Evolutionary conservation across 2,329 filamentous ascomycete genomes (phyloP), one percentile per base, ranked within the genome.

Genomic region (Coniella lustricola): DNA sequence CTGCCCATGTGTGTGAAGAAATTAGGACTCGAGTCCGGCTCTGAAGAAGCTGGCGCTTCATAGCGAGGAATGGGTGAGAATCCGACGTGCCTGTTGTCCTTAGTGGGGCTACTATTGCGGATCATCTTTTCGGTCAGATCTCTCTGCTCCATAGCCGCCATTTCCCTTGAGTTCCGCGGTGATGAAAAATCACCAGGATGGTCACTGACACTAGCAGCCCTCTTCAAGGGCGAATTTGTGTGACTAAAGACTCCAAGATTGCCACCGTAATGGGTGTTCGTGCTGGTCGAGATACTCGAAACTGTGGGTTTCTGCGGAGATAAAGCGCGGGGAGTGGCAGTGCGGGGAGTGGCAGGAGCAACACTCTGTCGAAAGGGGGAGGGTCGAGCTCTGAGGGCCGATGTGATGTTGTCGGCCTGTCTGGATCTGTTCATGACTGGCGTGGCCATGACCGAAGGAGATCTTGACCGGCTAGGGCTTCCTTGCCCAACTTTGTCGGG

Each of bases 241-340:
- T 95, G 88, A 5, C 77, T 84, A 64, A 83, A 90, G 1, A 94
- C 76, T 13, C 90, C 90, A 43, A 95, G 71, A 61, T 77, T 91
- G 2, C 90, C 89, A 14, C 89, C 89, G 61, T 69, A 70, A 50
- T 62, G 63, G 7, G 60, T 59, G 9, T 54, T 55, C 55, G 31
- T 63, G 43, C 20, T 60, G 54, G 43, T 61, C 55, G 34, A 54
- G 25, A 32, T 31, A 7, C 34, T 49, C 4, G 38, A 17, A 20
- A 46, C 29, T 22, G 37, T 36, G 22, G 45, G 8, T 35, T 48
- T 51, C 18, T 46, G 45, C 12, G 39, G 40, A 4, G 52, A 44
- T 3, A 49, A 14, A 4, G 25, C 38, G 20, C 44, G 49, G 17
- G 39, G 39, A 18, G 45, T 43, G 14, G 45, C 34, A 34, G 35